Percentiles rank a stretch among this genome's conserved stretches.
Evolutionary conservation across 306 rosid genomes (phyloP).

Genomic region (Lathyrus oleraceus): DNA sequence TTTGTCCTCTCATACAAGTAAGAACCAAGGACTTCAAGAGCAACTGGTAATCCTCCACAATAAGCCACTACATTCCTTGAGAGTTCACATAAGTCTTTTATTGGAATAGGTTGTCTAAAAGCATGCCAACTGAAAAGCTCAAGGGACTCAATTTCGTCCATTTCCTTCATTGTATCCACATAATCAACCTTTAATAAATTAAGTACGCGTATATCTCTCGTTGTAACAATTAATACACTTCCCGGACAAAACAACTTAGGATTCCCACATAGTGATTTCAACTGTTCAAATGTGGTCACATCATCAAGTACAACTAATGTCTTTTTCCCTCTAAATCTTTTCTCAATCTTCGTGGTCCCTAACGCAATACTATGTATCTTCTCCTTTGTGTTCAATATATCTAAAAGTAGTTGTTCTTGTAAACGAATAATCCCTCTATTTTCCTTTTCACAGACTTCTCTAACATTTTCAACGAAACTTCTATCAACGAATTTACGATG

Average conservation of each 20-base stretch:
- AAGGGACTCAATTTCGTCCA: constrained; percentile 31
- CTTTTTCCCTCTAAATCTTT: not conserved
- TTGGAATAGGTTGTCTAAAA: constrained; percentile 15
- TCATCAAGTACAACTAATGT: constrained; percentile 32
- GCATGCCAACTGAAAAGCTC: constrained; percentile 39
- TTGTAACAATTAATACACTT: constrained; percentile 35
- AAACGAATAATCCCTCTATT: not conserved
- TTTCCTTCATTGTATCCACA: not conserved
- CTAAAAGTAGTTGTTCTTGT: constrained; percentile 25
- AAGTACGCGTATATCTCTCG: constrained; percentile 3
- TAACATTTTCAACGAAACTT: constrained; percentile 7
- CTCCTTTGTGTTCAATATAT: not conserved
- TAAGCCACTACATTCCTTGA: constrained; percentile 23
- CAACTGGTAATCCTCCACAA: constrained; percentile 45
- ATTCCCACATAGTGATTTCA: not conserved
- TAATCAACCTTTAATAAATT: not conserved
- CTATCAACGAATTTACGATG: not conserved
- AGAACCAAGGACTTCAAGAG: constrained; percentile 45
- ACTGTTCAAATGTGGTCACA: constrained; percentile 1
- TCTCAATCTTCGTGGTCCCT: not conserved
- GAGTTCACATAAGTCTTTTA: not conserved
- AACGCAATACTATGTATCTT: not conserved
- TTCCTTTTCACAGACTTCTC: not conserved
- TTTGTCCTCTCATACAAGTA: constrained; percentile 23
- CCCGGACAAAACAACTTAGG: constrained; percentile 23